Conservation (phyloP, 2,329 filamentous ascomycete genomes). For the Microdochium trichocladiopsis region DNA sequence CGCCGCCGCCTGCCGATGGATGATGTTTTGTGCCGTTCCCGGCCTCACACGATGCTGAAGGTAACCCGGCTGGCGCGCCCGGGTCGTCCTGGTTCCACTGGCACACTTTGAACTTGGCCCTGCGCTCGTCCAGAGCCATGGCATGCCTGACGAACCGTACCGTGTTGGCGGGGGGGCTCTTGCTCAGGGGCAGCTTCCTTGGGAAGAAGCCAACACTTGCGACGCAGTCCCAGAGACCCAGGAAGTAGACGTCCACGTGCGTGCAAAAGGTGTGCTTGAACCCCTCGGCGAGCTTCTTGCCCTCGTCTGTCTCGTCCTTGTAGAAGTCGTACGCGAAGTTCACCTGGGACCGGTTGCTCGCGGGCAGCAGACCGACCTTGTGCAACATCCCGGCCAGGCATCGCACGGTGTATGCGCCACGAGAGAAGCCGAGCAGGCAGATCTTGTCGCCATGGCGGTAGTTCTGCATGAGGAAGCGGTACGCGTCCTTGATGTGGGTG, state of each 20-base stretch:
- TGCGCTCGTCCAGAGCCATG: conserved; percentile 33
- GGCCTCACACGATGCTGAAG: too few species aligned
- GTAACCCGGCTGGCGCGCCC: too few species aligned
- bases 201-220: conserved; percentile 31
- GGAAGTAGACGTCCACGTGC: conserved; percentile 31
- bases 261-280: conserved; percentile 37
- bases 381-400: conserved; percentile 37
- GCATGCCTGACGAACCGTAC: conserved; percentile 32
- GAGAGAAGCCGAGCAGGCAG: conserved; percentile 39
- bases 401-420: conserved; percentile 41
- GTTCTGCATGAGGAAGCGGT: conserved; percentile 39
- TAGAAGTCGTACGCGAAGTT: conserved; percentile 36
- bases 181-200: conserved; percentile 27
- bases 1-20: background rate
- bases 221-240: conserved; percentile 34
- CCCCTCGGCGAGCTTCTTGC: conserved; percentile 29
- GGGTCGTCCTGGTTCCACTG: conserved; percentile 24
- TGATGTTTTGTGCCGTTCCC: background rate
- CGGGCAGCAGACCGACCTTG: conserved; percentile 28
- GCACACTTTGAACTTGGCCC: conserved; percentile 34
- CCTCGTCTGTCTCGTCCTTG: conserved; percentile 27
- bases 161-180: conserved; percentile 22
- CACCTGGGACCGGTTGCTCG: conserved; percentile 20
- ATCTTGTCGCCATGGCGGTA: conserved; percentile 38
- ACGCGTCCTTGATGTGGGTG: conserved; percentile 30